phyloP scores from a whole-genome alignment of 2,329 filamentous ascomycete species.

The Ophiostoma sp. region DNA sequence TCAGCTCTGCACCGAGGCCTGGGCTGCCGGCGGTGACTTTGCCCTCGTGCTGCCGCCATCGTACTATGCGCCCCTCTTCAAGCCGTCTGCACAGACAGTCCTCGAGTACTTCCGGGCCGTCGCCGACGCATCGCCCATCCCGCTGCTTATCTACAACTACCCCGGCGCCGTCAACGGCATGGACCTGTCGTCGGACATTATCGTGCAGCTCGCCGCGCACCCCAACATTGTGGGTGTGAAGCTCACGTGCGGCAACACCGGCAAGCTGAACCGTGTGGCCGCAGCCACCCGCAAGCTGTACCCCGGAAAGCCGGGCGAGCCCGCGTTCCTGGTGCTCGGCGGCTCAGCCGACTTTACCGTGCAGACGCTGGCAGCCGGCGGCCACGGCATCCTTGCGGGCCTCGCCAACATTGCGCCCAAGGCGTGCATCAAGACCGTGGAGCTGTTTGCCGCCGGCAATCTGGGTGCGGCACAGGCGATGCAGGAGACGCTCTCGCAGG shows the following conservation, averaged over 20 bases:
- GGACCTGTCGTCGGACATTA: constrained; percentile 58
- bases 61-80: constrained; percentile 67
- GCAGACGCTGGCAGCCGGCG: constrained; percentile 62
- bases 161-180: constrained; percentile 59
- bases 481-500: constrained; percentile 60
- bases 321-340: constrained; percentile 61
- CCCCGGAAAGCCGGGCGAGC: constrained; percentile 28
- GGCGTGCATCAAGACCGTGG: constrained; percentile 56
- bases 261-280: constrained; percentile 60
- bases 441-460: constrained; percentile 55
- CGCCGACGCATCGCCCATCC: constrained; percentile 57
- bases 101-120: constrained; percentile 61
- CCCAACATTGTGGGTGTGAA: constrained; percentile 64
- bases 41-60: constrained; percentile 69
- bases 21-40: constrained; percentile 64
- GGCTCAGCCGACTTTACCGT: constrained; percentile 69
- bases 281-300: constrained; percentile 48
- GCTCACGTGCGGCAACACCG: constrained; percentile 64
- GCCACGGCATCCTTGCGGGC: constrained; percentile 65
- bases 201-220: constrained; percentile 55
- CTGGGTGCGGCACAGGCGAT: constrained; percentile 55
- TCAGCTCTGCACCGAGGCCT: constrained; percentile 62
- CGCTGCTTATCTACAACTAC: constrained; percentile 65
- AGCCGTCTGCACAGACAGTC: constrained; percentile 54
- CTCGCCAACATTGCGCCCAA: constrained; percentile 67